These are phyloP conservation scores for Nannochloropsis limnetica DNA, from an alignment of 352 stramenopile genomes.

Conservation along the genomic window DNA sequence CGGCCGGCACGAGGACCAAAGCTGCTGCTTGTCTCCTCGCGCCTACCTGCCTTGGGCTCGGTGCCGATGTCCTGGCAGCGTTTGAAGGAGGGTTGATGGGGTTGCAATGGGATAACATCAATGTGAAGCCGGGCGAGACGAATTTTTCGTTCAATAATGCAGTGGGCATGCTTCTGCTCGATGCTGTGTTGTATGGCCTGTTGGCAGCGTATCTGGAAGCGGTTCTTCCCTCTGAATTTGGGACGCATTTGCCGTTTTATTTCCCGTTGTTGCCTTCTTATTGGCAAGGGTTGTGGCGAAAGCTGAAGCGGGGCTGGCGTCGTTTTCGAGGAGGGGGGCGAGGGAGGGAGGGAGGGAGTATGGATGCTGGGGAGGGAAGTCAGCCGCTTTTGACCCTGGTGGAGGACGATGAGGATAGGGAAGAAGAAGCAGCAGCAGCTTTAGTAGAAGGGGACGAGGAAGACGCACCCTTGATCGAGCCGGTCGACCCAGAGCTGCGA, in stretches of 20 bases:
- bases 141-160: constrained; percentile 49
- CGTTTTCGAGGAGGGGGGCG: background rate
- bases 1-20: constrained; percentile 46
- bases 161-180: constrained; percentile 71
- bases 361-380: background rate
- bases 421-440: background rate
- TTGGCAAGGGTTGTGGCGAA: constrained; percentile 57
- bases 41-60: constrained; percentile 51
- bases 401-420: background rate
- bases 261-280: constrained; percentile 74
- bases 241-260: constrained; percentile 75
- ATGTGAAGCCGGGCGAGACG: constrained; percentile 42
- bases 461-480: background rate
- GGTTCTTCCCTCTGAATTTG: constrained; percentile 80
- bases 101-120: constrained; percentile 44
- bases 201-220: constrained; percentile 75
- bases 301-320: background rate
- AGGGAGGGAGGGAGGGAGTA: background rate
- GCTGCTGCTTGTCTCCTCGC: constrained; percentile 53
- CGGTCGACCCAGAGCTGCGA: background rate
- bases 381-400: background rate
- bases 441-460: constrained; percentile 1
- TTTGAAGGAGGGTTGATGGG: constrained; percentile 52
- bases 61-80: constrained; percentile 48
- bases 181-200: constrained; percentile 77